These are phyloP conservation scores for Trichoderma oligosporum DNA, from an alignment of 2,329 filamentous ascomycete species.

Conservation along the genomic window DNA sequence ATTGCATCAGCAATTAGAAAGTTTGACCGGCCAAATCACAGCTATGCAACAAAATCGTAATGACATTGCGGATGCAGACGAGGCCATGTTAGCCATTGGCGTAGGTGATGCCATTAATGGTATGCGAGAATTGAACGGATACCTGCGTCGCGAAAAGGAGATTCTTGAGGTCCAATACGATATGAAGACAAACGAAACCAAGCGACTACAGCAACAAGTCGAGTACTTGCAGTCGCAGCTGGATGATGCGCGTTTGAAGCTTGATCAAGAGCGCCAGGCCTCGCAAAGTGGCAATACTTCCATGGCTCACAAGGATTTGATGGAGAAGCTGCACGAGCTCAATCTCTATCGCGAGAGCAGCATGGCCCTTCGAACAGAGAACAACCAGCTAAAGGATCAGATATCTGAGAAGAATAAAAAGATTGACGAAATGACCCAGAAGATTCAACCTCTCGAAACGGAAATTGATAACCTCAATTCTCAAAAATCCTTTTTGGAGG, in stretches of 20 bases:
- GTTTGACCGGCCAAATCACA: slow-evolving; percentile 73
- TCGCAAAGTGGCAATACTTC: slow-evolving; percentile 69
- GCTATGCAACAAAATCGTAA: slow-evolving; percentile 72
- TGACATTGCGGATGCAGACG: slow-evolving; percentile 48
- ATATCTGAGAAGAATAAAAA: slow-evolving; percentile 70
- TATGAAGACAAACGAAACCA: slow-evolving; percentile 80
- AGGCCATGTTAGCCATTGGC: slow-evolving; percentile 49
- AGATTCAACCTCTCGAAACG: slow-evolving; percentile 77
- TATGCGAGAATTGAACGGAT: slow-evolving; percentile 85
- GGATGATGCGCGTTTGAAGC: slow-evolving; percentile 81
- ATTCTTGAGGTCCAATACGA: slow-evolving; percentile 97
- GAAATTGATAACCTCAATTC: slow-evolving; percentile 80
- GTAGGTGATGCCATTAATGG: slow-evolving; percentile 64
- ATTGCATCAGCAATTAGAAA: slow-evolving; percentile 84
- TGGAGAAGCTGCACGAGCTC: slow-evolving; percentile 91
- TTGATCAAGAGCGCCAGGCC: slow-evolving; percentile 81
- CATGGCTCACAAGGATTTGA: slow-evolving; percentile 80
- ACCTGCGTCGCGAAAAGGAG: slow-evolving; percentile 91
- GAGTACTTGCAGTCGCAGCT: slow-evolving; percentile 83
- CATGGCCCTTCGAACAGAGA: slow-evolving; percentile 82
- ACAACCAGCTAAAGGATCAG: slow-evolving; percentile 71
- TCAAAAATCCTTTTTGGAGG: slow-evolving; percentile 74
- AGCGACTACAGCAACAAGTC: slow-evolving; percentile 84
- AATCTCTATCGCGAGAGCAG: slow-evolving; percentile 96
- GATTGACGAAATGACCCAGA: slow-evolving; percentile 68